Conservation (phyloP, 495 filamentous ascomycete species). For the Sabuloglossum arenarium region DNA sequence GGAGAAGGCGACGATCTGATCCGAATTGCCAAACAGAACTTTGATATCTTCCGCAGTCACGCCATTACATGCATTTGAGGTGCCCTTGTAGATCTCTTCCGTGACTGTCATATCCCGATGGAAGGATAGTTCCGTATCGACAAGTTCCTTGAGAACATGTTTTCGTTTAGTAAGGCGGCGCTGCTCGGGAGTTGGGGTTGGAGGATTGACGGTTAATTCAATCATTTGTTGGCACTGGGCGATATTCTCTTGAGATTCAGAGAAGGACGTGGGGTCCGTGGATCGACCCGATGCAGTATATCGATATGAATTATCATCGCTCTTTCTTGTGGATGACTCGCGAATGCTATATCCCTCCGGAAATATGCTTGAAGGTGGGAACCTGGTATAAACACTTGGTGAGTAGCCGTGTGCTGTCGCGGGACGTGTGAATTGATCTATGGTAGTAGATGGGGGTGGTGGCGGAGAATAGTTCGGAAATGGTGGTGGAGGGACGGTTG, state of each 20-base stretch:
- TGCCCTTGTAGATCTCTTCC: slow-evolving; percentile 93
- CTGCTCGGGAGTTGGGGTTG: slow-evolving; percentile 32
- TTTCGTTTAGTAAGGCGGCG: slow-evolving; percentile 41
- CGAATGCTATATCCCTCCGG: slow-evolving; percentile 8
- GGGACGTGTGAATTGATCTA: background rate
- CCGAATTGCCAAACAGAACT: slow-evolving; percentile 73
- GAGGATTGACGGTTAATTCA: slow-evolving; percentile 9
- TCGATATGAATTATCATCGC: background rate
- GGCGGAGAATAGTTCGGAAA: slow-evolving; percentile 20
- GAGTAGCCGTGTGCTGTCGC: slow-evolving; percentile 5
- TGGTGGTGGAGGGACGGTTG: slow-evolving; percentile 18
- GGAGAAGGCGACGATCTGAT: slow-evolving; percentile 69
- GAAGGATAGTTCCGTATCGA: slow-evolving; percentile 78
- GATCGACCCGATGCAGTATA: background rate
- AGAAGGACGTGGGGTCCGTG: background rate
- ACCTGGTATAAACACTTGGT: slow-evolving; percentile 18
- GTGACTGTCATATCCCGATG: slow-evolving; percentile 87
- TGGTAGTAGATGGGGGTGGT: slow-evolving; percentile 12
- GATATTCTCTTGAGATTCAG: slow-evolving; percentile 9
- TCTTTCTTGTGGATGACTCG: slow-evolving; percentile 1
- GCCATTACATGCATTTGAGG: slow-evolving; percentile 57
- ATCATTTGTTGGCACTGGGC: background rate
- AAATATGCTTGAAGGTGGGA: slow-evolving; percentile 17
- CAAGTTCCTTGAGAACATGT: slow-evolving; percentile 68
- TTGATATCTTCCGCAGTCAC: slow-evolving; percentile 71